Conservation (phyloP, 192 early-diverging fungal genomes). For the Rhizophagus prolifer region DNA sequence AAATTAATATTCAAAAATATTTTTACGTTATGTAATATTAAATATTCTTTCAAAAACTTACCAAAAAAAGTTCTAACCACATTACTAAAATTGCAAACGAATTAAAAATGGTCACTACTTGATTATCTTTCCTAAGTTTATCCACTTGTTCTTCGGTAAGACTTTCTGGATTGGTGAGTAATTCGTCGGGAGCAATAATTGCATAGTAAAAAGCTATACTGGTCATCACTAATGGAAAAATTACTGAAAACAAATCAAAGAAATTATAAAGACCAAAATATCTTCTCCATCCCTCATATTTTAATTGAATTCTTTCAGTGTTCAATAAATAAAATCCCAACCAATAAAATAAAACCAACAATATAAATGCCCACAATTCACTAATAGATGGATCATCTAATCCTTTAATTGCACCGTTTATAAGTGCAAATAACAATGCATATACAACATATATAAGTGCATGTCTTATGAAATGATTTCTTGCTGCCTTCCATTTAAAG, state of each 20-base stretch:
- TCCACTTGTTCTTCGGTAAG: neutral
- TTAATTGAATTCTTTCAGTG: neutral
- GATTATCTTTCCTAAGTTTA: neutral
- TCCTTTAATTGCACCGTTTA: neutral
- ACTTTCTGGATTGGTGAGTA: no score
- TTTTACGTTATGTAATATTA: neutral
- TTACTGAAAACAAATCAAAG: neutral
- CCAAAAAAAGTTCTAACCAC: neutral
- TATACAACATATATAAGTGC: neutral
- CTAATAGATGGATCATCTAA: no score
- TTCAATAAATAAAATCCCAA: slow-evolving; percentile 2
- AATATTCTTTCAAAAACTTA: neutral
- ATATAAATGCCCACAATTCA: no score
- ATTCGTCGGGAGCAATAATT: no score
- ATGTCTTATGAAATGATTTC: neutral
- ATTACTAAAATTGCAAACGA: slow-evolving; percentile 2
- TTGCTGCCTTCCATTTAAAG: neutral
- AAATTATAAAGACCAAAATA: slow-evolving; percentile 15
- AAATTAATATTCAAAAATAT: neutral
- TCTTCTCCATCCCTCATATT: neutral
- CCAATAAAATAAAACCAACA: neutral
- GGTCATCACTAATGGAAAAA: neutral
- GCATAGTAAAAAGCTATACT: neutral
- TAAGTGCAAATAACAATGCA: neutral
- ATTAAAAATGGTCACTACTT: neutral